Evolutionary conservation across 495 filamentous ascomycete genomes (phyloP).

Genomic region (Staphylotrichum longicolle): DNA sequence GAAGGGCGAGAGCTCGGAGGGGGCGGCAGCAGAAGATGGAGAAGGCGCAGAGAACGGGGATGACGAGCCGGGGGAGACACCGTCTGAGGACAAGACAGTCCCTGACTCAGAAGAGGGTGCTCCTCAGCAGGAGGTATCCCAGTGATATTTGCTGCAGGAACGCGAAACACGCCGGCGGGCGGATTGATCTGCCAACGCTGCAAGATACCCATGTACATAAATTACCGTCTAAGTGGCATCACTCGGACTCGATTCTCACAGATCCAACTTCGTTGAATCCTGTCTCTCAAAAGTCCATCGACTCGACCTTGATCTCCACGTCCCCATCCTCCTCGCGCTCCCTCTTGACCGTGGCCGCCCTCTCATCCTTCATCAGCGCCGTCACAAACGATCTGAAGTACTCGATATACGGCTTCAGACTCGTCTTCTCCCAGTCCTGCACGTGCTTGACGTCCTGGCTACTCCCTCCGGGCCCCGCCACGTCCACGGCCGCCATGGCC

Average conservation of each 20-base stretch:
- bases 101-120: neutral
- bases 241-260: too few relatives aligned
- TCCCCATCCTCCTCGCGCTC: constrained; percentile 50
- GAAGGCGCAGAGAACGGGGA: constrained; percentile 22
- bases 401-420: constrained; percentile 88
- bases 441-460: constrained; percentile 39
- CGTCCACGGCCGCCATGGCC: constrained; percentile 29
- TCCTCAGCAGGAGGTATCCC: neutral
- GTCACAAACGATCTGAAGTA: constrained; percentile 81
- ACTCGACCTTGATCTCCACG: constrained; percentile 18
- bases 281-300: constrained; percentile 5
- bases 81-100: neutral
- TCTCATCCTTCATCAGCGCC: constrained; percentile 75
- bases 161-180: too few relatives aligned
- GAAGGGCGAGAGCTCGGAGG: constrained; percentile 34
- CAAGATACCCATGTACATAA: neutral
- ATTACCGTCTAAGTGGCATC: too few relatives aligned
- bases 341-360: constrained; percentile 66
- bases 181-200: neutral
- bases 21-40: constrained; percentile 29
- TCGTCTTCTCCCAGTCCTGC: constrained; percentile 95
- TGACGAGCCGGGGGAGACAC: neutral
- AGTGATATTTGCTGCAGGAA: neutral
- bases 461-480: constrained; percentile 53
- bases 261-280: too few relatives aligned